Percentiles rank a stretch among this genome's conserved stretches.
Conservation (phyloP, 768 basidiomycete species). For the Dentipellis fragilis region DNA sequence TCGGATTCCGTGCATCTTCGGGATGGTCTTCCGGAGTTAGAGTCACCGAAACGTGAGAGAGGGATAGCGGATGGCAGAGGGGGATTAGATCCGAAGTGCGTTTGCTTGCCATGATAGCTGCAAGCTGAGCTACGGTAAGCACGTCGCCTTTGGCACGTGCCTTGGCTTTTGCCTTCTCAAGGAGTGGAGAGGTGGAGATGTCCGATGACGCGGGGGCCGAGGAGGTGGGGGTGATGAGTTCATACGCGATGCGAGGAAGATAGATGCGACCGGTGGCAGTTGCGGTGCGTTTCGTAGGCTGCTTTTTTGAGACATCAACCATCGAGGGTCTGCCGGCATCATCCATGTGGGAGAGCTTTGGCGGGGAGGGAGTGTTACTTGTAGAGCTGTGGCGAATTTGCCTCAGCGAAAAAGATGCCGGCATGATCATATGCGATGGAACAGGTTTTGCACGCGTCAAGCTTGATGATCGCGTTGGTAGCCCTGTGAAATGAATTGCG, state of each 20-base stretch:
- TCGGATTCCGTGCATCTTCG: neutral
- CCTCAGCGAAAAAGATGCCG: neutral
- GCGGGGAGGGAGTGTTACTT: constrained; percentile 1
- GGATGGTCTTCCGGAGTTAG: constrained; percentile 37
- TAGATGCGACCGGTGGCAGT: constrained; percentile 67
- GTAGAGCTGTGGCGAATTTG: neutral
- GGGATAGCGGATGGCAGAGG: constrained; percentile 74
- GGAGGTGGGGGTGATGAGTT: constrained; percentile 42
- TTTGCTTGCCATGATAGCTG: constrained; percentile 83
- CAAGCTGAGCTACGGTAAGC: constrained; percentile 69
- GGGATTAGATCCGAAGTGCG: constrained; percentile 78
- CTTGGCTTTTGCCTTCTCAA: constrained; percentile 36
- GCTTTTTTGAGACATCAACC: constrained; percentile 72
- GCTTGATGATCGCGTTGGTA: neutral
- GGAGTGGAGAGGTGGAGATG: constrained; percentile 2
- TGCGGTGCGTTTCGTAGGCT: constrained; percentile 53
- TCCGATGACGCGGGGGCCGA: constrained; percentile 15
- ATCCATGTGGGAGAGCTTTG: constrained; percentile 62
- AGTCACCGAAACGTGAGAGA: constrained; percentile 60
- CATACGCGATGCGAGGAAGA: constrained; percentile 55
- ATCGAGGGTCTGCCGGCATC: constrained; percentile 60
- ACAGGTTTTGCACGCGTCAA: neutral
- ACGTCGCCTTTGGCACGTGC: constrained; percentile 57
- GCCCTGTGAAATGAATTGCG: neutral
- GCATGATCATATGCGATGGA: neutral